These are phyloP conservation scores for Hibiscus mutabilis DNA, from an alignment of 345 rosid species.

Conservation along the genomic window DNA sequence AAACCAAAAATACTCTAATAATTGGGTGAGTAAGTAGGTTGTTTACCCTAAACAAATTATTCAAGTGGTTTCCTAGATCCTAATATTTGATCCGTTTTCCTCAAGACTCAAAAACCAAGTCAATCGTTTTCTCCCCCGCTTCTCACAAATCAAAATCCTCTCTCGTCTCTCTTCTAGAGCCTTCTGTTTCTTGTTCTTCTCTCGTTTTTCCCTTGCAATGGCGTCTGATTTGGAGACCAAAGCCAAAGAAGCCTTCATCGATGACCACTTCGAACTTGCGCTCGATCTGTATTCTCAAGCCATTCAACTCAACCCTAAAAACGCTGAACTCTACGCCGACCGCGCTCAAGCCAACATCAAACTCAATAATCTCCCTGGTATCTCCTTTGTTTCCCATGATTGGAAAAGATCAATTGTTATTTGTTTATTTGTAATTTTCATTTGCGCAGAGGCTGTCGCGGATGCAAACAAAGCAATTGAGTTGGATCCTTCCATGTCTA, in stretches of 20 bases:
- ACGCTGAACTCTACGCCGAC: slow-evolving; percentile 69
- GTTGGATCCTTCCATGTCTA: slow-evolving; percentile 60
- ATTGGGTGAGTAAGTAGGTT: too few relatives aligned
- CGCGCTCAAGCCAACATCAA: slow-evolving; percentile 93
- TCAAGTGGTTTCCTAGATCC: too few relatives aligned
- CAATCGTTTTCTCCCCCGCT: neutral
- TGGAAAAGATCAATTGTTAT: neutral
- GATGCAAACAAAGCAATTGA: slow-evolving; percentile 76
- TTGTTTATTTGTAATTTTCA: neutral
- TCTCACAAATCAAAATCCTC: neutral
- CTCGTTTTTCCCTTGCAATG: slow-evolving; percentile 25
- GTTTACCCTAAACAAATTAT: too few relatives aligned
- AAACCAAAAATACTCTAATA: too few relatives aligned
- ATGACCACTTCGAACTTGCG: slow-evolving; percentile 83
- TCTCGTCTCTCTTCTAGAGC: slow-evolving; percentile 13
- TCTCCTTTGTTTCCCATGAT: neutral
- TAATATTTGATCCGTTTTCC: too few relatives aligned
- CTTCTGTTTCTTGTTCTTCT: neutral
- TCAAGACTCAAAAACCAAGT: neutral
- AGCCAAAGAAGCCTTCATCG: slow-evolving; percentile 86
- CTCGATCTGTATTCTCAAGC: slow-evolving; percentile 74
- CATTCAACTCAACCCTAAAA: slow-evolving; percentile 53
- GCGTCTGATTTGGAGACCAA: slow-evolving; percentile 60
- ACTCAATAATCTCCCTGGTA: slow-evolving; percentile 63
- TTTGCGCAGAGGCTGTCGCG: slow-evolving; percentile 71